Evolutionary conservation across 169 alveolate genomes (phyloP).

Genomic region (Prorocentrum cordatum): DNA sequence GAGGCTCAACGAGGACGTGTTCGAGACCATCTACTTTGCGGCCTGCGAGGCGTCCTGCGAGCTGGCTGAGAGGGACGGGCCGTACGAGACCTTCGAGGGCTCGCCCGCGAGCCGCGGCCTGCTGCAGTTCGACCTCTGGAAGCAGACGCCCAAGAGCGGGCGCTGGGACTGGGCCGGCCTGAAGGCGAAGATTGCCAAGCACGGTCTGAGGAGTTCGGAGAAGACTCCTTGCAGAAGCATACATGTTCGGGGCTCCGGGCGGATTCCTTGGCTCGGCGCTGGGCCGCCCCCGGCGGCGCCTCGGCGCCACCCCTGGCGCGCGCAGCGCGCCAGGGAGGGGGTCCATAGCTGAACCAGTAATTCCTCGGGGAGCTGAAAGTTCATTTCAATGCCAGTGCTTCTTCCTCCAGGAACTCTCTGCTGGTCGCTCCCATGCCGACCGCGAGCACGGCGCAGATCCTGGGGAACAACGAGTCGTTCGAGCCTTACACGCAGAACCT

Average conservation of each 20-base stretch:
- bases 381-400: too few species aligned
- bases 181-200: slow-evolving; percentile 81
- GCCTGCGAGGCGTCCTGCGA: slow-evolving; percentile 90
- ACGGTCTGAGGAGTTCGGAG: slow-evolving; percentile 92
- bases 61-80: slow-evolving; percentile 82
- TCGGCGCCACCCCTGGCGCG: too few species aligned
- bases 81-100: slow-evolving; percentile 91
- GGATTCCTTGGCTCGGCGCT: too few species aligned
- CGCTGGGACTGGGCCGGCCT: slow-evolving; percentile 88
- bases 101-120: slow-evolving; percentile 94
- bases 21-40: slow-evolving; percentile 96
- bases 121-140: slow-evolving; percentile 97
- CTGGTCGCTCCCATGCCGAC: slow-evolving; percentile 99
- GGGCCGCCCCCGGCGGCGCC: too few species aligned
- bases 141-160: slow-evolving; percentile 74
- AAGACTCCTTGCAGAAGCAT: too few species aligned
- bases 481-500: slow-evolving; percentile 98
- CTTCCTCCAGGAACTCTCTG: slow-evolving; percentile 95
- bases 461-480: slow-evolving; percentile 93
- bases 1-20: slow-evolving; percentile 84
- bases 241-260: too few species aligned
- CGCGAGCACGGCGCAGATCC: slow-evolving; percentile 94
- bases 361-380: too few species aligned
- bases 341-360: too few species aligned
- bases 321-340: too few species aligned